phyloP scores from a whole-genome alignment of 2,329 filamentous ascomycete species.

The Acephala macrosclerotiorum region DNA sequence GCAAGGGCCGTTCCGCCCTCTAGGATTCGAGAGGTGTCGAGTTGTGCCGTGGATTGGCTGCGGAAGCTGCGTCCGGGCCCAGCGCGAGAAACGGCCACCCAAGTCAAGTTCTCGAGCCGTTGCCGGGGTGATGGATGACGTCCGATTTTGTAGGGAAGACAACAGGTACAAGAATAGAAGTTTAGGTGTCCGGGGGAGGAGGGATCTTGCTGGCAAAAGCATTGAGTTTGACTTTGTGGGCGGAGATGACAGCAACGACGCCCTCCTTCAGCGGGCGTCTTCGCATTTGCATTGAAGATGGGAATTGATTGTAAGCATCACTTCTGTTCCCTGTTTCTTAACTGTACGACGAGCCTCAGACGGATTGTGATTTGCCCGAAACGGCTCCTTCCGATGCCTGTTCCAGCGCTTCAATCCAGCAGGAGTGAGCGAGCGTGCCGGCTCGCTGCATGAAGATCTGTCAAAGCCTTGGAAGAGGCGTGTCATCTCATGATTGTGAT shows the following conservation, averaged over 20 bases:
- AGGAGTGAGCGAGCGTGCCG: neutral
- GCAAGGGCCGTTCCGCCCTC: conserved; percentile 24
- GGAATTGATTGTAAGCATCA: neutral
- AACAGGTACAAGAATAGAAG: neutral
- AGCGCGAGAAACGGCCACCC: neutral
- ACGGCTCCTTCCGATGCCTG: conserved; percentile 7
- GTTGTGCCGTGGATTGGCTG: conserved; percentile 17
- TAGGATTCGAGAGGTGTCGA: conserved; percentile 16
- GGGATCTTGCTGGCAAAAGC: neutral
- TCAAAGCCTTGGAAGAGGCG: neutral
- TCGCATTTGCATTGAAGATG: conserved; percentile 1
- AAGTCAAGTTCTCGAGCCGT: no score
- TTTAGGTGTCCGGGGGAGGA: neutral
- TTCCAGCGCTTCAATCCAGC: neutral
- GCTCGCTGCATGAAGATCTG: neutral
- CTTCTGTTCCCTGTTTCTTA: neutral
- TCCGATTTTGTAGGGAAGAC: conserved; percentile 1
- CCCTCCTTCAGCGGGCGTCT: neutral
- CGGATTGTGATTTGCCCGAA: conserved; percentile 4
- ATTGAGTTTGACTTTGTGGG: neutral
- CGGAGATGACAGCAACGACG: neutral
- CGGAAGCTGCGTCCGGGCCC: neutral
- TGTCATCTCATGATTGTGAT: conserved; percentile 5
- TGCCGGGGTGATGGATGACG: conserved; percentile 11
- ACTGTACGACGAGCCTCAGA: neutral